phyloP scores from a whole-genome alignment of 129 eudicot species.

The Chrysanthemum makinoi region DNA sequence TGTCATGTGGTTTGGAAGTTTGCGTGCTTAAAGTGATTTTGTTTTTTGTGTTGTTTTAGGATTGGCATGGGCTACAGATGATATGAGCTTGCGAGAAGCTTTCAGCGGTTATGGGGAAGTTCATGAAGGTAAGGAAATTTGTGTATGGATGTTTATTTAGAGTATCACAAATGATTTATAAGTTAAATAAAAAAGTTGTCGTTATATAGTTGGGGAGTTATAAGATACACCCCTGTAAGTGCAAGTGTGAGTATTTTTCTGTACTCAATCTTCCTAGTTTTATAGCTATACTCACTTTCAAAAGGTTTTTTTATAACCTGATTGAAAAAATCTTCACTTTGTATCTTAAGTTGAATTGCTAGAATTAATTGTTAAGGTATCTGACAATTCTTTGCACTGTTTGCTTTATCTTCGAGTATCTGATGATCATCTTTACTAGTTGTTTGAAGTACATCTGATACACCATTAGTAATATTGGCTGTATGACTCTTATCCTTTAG shows the following conservation, averaged over 20 bases:
- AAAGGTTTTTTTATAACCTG: neutral
- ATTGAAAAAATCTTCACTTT: neutral
- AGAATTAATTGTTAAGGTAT: neutral
- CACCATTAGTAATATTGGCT: too few species aligned
- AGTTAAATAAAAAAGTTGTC: too few species aligned
- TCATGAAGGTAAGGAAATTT: constrained; percentile 53
- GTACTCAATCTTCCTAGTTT: neutral
- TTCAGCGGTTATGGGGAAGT: constrained; percentile 72
- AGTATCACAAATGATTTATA: too few species aligned
- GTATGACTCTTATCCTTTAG: too few species aligned
- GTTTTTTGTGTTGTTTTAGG: constrained; percentile 44
- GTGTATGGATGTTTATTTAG: too few species aligned
- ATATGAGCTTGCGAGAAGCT: constrained; percentile 56
- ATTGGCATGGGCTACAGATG: constrained; percentile 73
- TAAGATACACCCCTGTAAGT: too few species aligned
- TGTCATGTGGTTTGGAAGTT: neutral
- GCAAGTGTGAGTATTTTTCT: neutral
- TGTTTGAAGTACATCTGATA: too few species aligned
- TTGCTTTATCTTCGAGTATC: too few species aligned
- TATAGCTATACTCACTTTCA: too few species aligned
- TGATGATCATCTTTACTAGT: too few species aligned
- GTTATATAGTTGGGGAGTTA: too few species aligned
- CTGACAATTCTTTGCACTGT: neutral
- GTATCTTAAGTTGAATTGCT: neutral
- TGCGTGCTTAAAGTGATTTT: constrained; percentile 5